phyloP scores from a whole-genome alignment of 2,329 filamentous ascomycete species.

The Scytalidium sp. region DNA sequence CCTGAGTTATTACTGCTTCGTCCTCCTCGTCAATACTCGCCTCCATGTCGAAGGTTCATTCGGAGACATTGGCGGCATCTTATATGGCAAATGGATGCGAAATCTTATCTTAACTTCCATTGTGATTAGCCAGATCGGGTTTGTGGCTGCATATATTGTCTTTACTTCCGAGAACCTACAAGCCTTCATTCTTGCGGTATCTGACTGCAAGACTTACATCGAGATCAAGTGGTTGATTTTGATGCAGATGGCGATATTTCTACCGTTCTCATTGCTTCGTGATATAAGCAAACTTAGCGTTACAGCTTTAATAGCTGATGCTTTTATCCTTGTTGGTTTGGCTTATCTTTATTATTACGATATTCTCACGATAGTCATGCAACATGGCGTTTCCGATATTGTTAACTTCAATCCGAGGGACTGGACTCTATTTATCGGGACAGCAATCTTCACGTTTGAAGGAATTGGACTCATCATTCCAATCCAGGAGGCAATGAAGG shows the following conservation, averaged over 20 bases:
- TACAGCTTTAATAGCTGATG: slow-evolving; percentile 88
- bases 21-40: slow-evolving; percentile 84
- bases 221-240: slow-evolving; percentile 87
- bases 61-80: slow-evolving; percentile 88
- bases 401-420: slow-evolving; percentile 84
- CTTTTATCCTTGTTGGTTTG: slow-evolving; percentile 89
- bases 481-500: slow-evolving; percentile 95
- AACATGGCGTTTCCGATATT: slow-evolving; percentile 79
- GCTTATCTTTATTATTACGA: slow-evolving; percentile 97
- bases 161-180: slow-evolving; percentile 96
- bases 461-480: slow-evolving; percentile 97
- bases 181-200: slow-evolving; percentile 89
- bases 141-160: slow-evolving; percentile 92
- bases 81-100: slow-evolving; percentile 91
- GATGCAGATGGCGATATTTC: slow-evolving; percentile 92
- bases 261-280: slow-evolving; percentile 88
- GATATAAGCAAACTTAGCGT: slow-evolving; percentile 98
- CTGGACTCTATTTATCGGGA: slow-evolving; percentile 98
- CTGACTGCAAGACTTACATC: slow-evolving; percentile 80
- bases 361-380: slow-evolving; percentile 72
- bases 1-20: slow-evolving; percentile 96
- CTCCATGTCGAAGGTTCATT: slow-evolving; percentile 90
- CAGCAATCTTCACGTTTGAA: slow-evolving; percentile 98
- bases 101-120: slow-evolving; percentile 86
- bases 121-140: slow-evolving; percentile 92